These are phyloP conservation scores for Cruciata laevipes DNA, from an alignment of 257 asterid species.

Conservation along the genomic window DNA sequence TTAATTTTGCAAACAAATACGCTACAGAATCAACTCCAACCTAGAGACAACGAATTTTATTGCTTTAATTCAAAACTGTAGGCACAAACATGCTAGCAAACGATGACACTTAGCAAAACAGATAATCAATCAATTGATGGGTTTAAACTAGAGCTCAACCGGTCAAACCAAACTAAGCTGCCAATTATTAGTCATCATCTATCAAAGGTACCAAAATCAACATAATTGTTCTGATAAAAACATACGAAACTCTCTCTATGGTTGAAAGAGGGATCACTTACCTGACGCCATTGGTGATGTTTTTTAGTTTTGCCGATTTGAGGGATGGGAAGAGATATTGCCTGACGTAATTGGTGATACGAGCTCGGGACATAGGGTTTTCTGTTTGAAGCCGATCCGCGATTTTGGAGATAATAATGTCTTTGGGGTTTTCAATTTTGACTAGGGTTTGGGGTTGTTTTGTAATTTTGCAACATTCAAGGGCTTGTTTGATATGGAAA, in stretches of 20 bases:
- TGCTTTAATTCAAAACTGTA: background rate
- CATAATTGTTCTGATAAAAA: background rate
- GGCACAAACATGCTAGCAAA: background rate
- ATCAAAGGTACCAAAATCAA: background rate
- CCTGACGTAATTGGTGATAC: too few relatives aligned
- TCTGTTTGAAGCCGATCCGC: too few relatives aligned
- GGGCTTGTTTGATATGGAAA: too few relatives aligned
- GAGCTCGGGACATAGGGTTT: too few relatives aligned
- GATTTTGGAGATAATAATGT: too few relatives aligned
- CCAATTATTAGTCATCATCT: background rate
- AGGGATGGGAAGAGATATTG: too few relatives aligned
- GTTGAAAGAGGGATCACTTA: background rate
- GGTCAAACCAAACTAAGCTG: background rate
- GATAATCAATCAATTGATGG: background rate
- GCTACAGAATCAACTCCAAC: background rate
- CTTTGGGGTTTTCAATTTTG: too few relatives aligned
- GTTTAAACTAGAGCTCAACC: background rate
- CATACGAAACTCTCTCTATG: too few relatives aligned
- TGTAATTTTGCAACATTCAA: too few relatives aligned
- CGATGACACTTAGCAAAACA: background rate
- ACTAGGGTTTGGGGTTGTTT: too few relatives aligned
- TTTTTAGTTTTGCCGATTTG: too few relatives aligned
- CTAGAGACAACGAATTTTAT: too few relatives aligned
- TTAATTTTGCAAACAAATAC: background rate
- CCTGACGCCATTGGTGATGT: constrained; percentile 12